Percentiles rank a stretch among this genome's conserved stretches.
Evolutionary conservation across 441 rosid species (phyloP).

Genomic region (Geranium incanum): DNA sequence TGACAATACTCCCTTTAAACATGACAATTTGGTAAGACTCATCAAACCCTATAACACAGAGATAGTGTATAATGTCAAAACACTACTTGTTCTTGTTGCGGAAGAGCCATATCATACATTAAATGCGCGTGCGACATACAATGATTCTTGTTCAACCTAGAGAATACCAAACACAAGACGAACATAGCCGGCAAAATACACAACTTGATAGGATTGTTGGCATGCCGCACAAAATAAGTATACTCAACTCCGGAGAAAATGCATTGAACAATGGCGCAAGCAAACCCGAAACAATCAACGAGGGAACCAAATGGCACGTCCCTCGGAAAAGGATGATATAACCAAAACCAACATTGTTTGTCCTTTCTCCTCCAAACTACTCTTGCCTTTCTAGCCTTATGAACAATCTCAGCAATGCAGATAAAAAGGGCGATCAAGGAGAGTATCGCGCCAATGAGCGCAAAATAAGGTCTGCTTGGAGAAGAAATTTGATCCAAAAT

Average conservation of each 20-base stretch:
- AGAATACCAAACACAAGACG: neutral
- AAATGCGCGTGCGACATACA: neutral
- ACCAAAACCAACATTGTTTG: neutral
- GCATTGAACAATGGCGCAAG: constrained; percentile 1
- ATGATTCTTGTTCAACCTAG: neutral
- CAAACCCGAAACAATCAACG: neutral
- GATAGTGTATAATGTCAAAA: too few relatives aligned
- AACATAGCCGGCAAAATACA: neutral
- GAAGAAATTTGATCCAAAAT: neutral
- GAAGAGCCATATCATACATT: neutral
- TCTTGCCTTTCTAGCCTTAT: neutral
- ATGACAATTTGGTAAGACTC: too few relatives aligned
- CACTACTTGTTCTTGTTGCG: neutral
- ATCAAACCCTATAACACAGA: too few relatives aligned
- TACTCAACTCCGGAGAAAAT: neutral
- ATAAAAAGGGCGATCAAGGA: neutral
- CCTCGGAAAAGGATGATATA: neutral
- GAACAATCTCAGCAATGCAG: neutral
- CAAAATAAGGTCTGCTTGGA: neutral
- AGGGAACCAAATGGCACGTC: neutral
- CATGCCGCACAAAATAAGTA: neutral
- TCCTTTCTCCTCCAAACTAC: neutral
- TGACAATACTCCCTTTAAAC: too few relatives aligned
- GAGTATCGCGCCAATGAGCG: neutral
- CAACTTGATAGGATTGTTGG: neutral